A percentile compares a stretch with the other conserved stretches of the same genome.
These are phyloP conservation scores for Metschnikowia shivogae DNA, from an alignment of 805 yeast species.

Conservation along the genomic window DNA sequence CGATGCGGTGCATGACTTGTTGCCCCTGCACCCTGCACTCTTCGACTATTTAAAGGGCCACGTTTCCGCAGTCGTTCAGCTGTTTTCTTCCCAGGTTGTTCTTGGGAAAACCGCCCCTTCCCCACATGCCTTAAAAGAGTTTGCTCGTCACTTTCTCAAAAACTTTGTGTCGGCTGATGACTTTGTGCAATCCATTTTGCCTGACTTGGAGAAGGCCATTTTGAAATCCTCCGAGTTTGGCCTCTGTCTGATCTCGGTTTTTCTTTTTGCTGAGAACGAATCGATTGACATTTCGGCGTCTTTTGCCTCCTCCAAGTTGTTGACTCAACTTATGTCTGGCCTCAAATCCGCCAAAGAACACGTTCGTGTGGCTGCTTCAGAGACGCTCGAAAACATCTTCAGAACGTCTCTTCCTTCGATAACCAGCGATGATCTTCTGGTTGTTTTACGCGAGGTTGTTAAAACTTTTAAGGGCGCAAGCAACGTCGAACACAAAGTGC, in stretches of 20 bases:
- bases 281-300: constrained; percentile 40
- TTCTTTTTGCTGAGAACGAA: constrained; percentile 33
- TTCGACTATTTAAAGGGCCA: constrained; percentile 8
- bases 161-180: constrained; percentile 37
- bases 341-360: constrained; percentile 67
- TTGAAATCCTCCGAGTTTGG: constrained; percentile 76
- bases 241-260: constrained; percentile 51
- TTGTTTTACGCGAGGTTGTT: constrained; percentile 49
- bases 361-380: constrained; percentile 50
- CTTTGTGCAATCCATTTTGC: constrained; percentile 42
- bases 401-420: constrained; percentile 14
- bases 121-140: constrained; percentile 27
- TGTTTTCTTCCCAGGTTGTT: constrained; percentile 38
- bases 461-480: constrained; percentile 54
- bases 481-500: constrained; percentile 60
- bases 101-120: constrained; percentile 43
- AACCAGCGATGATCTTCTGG: constrained; percentile 21
- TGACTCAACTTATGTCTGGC: constrained; percentile 48
- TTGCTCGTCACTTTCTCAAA: constrained; percentile 41
- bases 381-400: constrained; percentile 27
- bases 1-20: constrained; percentile 21
- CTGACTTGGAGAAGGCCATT: constrained; percentile 67
- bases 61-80: constrained; percentile 18
- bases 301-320: constrained; percentile 39
- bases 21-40: constrained; percentile 24